A percentile compares a stretch with the other conserved stretches of the same genome.
phyloP scores from a whole-genome alignment of 768 basidiomycete genomes.

The Boletellus emodensis region DNA sequence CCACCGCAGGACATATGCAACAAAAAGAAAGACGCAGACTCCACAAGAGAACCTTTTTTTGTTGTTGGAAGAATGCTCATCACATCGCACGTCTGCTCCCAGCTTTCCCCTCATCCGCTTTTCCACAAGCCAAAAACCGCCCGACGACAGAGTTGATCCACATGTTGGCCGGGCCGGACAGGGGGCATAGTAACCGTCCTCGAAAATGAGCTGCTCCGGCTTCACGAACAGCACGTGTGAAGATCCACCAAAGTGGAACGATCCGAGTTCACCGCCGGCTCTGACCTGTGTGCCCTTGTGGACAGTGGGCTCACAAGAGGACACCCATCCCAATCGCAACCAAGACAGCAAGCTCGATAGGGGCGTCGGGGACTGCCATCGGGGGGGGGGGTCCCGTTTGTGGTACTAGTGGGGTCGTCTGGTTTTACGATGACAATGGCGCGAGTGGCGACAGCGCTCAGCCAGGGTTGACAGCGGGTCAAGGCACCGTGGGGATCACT shows the following conservation, averaged over 20 bases:
- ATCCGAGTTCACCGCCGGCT: conserved; percentile 52
- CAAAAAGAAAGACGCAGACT: too few relatives aligned
- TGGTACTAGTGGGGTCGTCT: too few relatives aligned
- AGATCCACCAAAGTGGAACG: conserved; percentile 64
- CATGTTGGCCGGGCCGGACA: neutral
- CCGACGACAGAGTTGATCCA: conserved; percentile 11
- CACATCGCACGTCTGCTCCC: too few relatives aligned
- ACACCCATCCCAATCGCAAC: conserved; percentile 62
- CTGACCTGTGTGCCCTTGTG: conserved; percentile 38
- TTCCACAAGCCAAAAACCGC: neutral
- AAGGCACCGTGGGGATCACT: conserved; percentile 18
- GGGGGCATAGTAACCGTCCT: neutral
- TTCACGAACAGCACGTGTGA: conserved; percentile 41
- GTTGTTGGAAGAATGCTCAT: too few relatives aligned
- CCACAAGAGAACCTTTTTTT: too few relatives aligned
- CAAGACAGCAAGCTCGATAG: conserved; percentile 51
- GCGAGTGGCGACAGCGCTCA: conserved; percentile 45
- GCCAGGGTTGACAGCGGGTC: conserved; percentile 37
- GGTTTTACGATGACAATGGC: too few relatives aligned
- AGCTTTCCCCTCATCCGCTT: too few relatives aligned
- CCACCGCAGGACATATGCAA: too few relatives aligned
- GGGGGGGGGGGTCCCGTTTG: too few relatives aligned
- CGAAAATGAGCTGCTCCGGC: neutral
- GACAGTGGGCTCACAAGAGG: conserved; percentile 52
- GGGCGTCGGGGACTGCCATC: conserved; percentile 16